Percentiles rank a stretch among this genome's conserved stretches.
These are phyloP conservation scores for Suillus clintonianus DNA, from an alignment of 768 basidiomycete genomes.

Conservation along the genomic window DNA sequence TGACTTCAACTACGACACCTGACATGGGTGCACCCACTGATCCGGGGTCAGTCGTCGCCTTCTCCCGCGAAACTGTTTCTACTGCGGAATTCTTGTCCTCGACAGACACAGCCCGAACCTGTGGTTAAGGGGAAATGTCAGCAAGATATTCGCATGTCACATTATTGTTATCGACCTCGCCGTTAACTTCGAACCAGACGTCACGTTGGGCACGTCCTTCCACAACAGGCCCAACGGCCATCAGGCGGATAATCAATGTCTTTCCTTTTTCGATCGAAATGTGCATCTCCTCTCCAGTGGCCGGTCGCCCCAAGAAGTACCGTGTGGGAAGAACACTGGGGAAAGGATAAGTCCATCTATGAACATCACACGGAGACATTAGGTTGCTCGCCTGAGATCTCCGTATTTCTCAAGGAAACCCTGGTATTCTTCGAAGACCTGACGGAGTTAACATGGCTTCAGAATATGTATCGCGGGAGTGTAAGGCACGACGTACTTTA, in stretches of 20 bases:
- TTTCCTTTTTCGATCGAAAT: slow-evolving; percentile 96
- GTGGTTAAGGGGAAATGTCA: slow-evolving; percentile 17
- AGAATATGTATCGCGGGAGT: slow-evolving; percentile 6
- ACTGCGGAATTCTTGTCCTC: slow-evolving; percentile 98
- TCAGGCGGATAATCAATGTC: slow-evolving; percentile 92
- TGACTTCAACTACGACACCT: slow-evolving; percentile 96
- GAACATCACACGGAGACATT: slow-evolving; percentile 4
- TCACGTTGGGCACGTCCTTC: slow-evolving; percentile 91
- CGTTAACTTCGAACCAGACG: slow-evolving; percentile 98
- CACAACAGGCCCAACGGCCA: slow-evolving; percentile 93
- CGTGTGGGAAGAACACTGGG: slow-evolving; percentile 92
- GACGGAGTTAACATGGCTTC: slow-evolving; percentile 15
- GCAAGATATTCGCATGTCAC: slow-evolving; percentile 15
- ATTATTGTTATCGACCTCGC: slow-evolving; percentile 60
- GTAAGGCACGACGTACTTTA: slow-evolving; percentile 55
- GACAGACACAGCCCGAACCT: slow-evolving; percentile 93
- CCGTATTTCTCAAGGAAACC: slow-evolving; percentile 95
- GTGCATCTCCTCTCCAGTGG: slow-evolving; percentile 93
- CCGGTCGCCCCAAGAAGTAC: slow-evolving; percentile 93
- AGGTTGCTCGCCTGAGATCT: slow-evolving; percentile 72
- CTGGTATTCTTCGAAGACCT: slow-evolving; percentile 98
- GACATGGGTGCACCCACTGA: slow-evolving; percentile 98
- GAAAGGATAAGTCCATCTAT: slow-evolving; percentile 16
- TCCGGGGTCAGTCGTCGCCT: slow-evolving; percentile 90
- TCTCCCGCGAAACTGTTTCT: slow-evolving; percentile 92